Base-by-base conservation (phyloP, 2,329 filamentous ascomycete species). In the Trichoderma guizhouense region DNA sequence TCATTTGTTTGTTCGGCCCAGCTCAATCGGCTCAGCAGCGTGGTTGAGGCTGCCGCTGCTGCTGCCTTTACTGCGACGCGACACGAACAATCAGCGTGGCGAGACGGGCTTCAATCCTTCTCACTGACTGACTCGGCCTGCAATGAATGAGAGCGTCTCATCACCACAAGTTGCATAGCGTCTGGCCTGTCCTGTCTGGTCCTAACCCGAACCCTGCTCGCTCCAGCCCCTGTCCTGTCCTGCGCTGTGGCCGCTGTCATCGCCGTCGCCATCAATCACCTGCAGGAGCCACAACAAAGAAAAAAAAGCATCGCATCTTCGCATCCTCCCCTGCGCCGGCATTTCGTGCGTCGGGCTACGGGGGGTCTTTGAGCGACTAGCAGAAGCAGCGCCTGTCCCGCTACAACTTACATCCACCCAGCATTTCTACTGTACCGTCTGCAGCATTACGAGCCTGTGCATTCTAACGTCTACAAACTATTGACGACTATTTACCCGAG, bases 281-380 rank as follows among this genome's bases (percentile, higher is more conserved):
- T 69, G 66, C 66, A 69, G 66, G 34, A 69, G 55, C 66, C 65
- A 60, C 65, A 58, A 68, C 55, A 60, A 65, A 30, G 39, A 47
- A 39, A 61, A 68, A 68, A 47, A 30, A 51, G 66, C 66, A 62
- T 47, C 61, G 34, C 61, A 65, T 65, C 69, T 58, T 58, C 61
- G 61, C 57, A 51, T 71, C 69, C 51, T 71, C 69, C 69, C 69
- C 69, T 65, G 69, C 69, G 65, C 66, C 57, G 66, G 66, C n/a
- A 69, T 69, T 58, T 61, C 57, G 57, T 43, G 39, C 57, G 57
- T 62, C 66, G 51, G 47, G 32, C 36, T 58, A 28, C 43, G 51
- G 64, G 18, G 28, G 61, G 47, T 51, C n/a, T 24, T 30, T 36
- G 55, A 63, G 24, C 30, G 57, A 32, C 28, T 32, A 34, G 30